Evolutionary conservation across 495 filamentous ascomycete species (phyloP), one percentile per base, ranked within the genome.

Genomic region (Neurospora terricola): DNA sequence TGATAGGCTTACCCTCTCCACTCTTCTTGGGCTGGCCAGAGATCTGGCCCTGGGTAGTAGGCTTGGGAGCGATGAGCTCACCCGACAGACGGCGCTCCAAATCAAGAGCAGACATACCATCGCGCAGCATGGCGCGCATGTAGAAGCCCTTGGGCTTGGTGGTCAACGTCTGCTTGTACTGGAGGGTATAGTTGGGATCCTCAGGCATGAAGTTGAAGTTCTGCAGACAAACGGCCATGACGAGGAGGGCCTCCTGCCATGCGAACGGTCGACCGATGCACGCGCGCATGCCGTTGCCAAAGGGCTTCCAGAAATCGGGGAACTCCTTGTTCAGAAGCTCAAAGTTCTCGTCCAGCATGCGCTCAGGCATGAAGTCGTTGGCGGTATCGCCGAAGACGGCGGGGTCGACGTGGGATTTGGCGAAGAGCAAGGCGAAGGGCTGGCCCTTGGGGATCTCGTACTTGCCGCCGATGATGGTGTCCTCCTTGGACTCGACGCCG

Each of bases 131-230:
- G 9, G 91, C 92, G 34, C 84, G 88, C 83, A 96, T 92, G 69
- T 85, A 86, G 79, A 94, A 91, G 66, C 87, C 88, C 71, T 90
- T 89, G 0, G 93, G 93, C 78, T 94, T 96, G 78, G 92, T 87
- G 1, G 92, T 94, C 11, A 94, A 82, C 0, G 91, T 92, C 78
- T 91, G 87, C 78, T 91, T 91, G 75, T 92, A 81, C 45, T 89
- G 84, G 37, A 95, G 82, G 48, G 88, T 81, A 70, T 94, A 94
- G 21, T 74, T 80, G 3, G 87, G 85, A 71, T 91, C 88, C 45
- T 87, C 83, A 12, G 86, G 72, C 5, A 80, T 75, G 72, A 91
- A 88, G 76, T 91, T 86, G 81, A 91, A 90, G 75, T 87, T 87
- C 74, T 91, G 89, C 39, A 91, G 78, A 38, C 91, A 78, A 76